These are phyloP conservation scores for Amoeboaphelidium protococcarum DNA, from an alignment of 371 early-diverging fungal genomes.

Conservation along the genomic window DNA sequence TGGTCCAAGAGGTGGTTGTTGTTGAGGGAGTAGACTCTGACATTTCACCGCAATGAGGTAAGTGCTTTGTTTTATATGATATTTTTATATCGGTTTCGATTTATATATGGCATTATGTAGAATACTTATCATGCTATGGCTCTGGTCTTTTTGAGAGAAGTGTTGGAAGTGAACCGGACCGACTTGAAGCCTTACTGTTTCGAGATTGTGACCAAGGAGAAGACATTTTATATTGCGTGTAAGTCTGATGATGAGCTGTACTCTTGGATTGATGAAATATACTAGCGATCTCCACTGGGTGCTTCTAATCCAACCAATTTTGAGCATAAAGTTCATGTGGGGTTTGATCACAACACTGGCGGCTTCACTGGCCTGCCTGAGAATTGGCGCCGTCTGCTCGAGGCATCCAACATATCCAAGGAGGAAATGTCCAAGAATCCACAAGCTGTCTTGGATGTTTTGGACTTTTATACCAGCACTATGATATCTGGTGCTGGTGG, in stretches of 20 bases:
- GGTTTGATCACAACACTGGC: conserved; percentile 76
- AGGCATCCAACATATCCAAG: conserved; percentile 1
- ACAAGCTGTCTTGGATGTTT: conserved; percentile 60
- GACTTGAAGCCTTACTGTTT: conserved; percentile 67
- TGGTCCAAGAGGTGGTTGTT: conserved; percentile 82
- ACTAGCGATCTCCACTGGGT: conserved; percentile 56
- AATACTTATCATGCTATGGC: conserved; percentile 32
- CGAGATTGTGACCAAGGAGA: conserved; percentile 59
- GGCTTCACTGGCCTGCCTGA: conserved; percentile 30
- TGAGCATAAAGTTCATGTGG: conserved; percentile 83
- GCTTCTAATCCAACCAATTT: conserved; percentile 83
- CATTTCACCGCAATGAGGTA: conserved; percentile 80
- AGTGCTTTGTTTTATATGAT: conserved; percentile 1
- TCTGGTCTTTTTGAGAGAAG: conserved; percentile 62
- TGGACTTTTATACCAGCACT: conserved; percentile 62
- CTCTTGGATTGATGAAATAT: conserved; percentile 84
- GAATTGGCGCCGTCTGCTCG: neutral
- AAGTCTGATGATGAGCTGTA: conserved; percentile 81
- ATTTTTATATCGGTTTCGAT: neutral
- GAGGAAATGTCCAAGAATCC: conserved; percentile 3
- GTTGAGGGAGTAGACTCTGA: conserved; percentile 61
- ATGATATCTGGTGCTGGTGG: neutral
- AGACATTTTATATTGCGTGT: conserved; percentile 54
- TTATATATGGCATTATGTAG: too few relatives aligned
- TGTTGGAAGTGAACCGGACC: conserved; percentile 45